Evolutionary conservation across 2,329 filamentous ascomycete species (phyloP), one percentile per base, ranked within the genome.

Genomic region (Waltergamsia citrina): DNA sequence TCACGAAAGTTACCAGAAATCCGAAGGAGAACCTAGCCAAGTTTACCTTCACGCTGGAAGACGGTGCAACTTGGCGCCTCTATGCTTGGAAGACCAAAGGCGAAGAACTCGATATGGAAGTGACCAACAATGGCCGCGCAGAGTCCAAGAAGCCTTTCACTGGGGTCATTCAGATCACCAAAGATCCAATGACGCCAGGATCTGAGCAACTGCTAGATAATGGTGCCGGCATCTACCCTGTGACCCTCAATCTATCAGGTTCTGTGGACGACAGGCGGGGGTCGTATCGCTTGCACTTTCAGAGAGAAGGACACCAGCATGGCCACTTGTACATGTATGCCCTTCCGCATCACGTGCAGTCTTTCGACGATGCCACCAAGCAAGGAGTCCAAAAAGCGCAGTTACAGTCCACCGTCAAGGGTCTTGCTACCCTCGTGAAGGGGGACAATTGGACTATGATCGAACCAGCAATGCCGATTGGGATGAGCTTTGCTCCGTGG

Each of bases 351-450:
- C 92, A 96, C 44, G 53, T 85, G 4, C 63, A 76, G 21, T 86
- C 84, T 0, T 88, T 96, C 40, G 74, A 85, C 43, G 45, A 55
- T 1, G 56, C 57, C 1, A 76, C 71, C 3, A 48, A 44, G 23
- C 75, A 74, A 7, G 60, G 59, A 9, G 59, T 64, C 17, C 62
- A 65, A 7, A 72, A 62, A 5, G 53, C 92, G 2, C 65, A 72
- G 41, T 62, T 96, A 34, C 74, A 80, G 37, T 90, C 86, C 1
- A 82, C 86, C 0, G 94, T 86, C 15, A 96, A 95, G 59, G 92
- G 92, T 9, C 60, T 75, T 11, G 83, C 82, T 7, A 82, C 73
- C 1, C 82, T 80, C 1, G 71, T 95, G 1, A 58, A 79, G 34
- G 82, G 74, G 9, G 74, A 84, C 46, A 65, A 62, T 3, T 94